Conservation (phyloP, 2,329 filamentous ascomycete genomes). For the Nemania sp. region DNA sequence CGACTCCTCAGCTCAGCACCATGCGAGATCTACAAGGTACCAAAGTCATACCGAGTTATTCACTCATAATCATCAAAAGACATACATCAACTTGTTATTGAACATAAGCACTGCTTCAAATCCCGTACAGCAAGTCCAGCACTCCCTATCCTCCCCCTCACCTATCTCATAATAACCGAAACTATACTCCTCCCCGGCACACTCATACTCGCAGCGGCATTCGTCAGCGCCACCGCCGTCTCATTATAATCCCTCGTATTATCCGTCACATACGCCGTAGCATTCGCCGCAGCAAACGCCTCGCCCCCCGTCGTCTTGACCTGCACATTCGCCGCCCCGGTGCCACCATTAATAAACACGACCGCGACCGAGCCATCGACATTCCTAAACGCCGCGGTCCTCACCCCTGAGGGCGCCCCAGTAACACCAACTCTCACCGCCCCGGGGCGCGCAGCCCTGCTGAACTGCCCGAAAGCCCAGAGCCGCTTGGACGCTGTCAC, state of each 20-base stretch:
- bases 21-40: no score
- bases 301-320: conserved; percentile 16
- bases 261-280: conserved; percentile 28
- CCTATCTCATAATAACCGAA: conserved; percentile 30
- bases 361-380: conserved; percentile 28
- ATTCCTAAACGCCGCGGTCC: conserved; percentile 27
- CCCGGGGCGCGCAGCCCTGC: conserved; percentile 22
- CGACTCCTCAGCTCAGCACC: no score
- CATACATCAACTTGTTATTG: background rate
- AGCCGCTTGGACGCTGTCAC: conserved; percentile 19
- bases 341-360: conserved; percentile 30
- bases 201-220: conserved; percentile 10
- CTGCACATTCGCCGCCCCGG: conserved; percentile 4
- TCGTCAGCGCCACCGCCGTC: conserved; percentile 9
- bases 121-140: conserved; percentile 52
- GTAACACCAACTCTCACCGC: conserved; percentile 21
- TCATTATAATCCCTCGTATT: conserved; percentile 29
- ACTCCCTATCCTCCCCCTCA: conserved; percentile 30
- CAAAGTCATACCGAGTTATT: no score
- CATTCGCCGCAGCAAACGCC: conserved; percentile 17
- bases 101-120: conserved; percentile 38
- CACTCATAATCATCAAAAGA: no score
- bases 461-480: conserved; percentile 29
- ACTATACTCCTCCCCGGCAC: conserved; percentile 20
- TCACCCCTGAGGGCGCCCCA: conserved; percentile 19